A percentile compares a stretch with the other conserved stretches of the same genome.
These are phyloP conservation scores for Lepidopterella palustris DNA, from an alignment of 495 filamentous ascomycete species.

Conservation along the genomic window DNA sequence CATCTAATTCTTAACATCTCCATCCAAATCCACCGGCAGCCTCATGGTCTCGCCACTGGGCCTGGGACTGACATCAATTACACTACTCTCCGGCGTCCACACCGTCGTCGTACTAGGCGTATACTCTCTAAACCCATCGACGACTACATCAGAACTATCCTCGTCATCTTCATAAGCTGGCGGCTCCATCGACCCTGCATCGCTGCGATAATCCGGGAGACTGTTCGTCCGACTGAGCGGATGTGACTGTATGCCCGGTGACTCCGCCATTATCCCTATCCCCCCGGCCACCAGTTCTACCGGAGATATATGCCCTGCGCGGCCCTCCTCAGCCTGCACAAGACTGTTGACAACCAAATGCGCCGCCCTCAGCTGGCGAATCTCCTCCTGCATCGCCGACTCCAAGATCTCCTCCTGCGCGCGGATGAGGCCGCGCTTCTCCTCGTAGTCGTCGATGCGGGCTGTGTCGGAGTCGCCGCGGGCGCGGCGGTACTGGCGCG, in stretches of 20 bases:
- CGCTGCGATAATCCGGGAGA: conserved; percentile 23
- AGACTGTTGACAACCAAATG: conserved; percentile 32
- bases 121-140: conserved; percentile 31
- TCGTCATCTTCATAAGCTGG: conserved; percentile 24
- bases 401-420: conserved; percentile 37
- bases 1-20: conserved; percentile 7
- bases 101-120: conserved; percentile 16
- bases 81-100: conserved; percentile 34
- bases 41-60: conserved; percentile 34
- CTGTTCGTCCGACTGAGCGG: conserved; percentile 28
- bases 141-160: conserved; percentile 20
- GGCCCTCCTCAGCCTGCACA: conserved; percentile 29
- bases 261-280: not conserved
- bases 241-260: conserved; percentile 12
- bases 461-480: conserved; percentile 16
- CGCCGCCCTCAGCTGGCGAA: conserved; percentile 33
- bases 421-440: conserved; percentile 37
- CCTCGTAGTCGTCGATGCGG: conserved; percentile 37
- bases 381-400: conserved; percentile 40
- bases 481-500: conserved; percentile 31
- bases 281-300: not conserved
- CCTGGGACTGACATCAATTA: conserved; percentile 31
- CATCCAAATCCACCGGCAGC: conserved; percentile 5
- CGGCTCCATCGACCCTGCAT: conserved; percentile 2
- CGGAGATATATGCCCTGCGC: not conserved